Evolutionary conservation across 2,329 filamentous ascomycete genomes (phyloP), one percentile per base, ranked within the genome.

Genomic region (Cladosporium sp.): DNA sequence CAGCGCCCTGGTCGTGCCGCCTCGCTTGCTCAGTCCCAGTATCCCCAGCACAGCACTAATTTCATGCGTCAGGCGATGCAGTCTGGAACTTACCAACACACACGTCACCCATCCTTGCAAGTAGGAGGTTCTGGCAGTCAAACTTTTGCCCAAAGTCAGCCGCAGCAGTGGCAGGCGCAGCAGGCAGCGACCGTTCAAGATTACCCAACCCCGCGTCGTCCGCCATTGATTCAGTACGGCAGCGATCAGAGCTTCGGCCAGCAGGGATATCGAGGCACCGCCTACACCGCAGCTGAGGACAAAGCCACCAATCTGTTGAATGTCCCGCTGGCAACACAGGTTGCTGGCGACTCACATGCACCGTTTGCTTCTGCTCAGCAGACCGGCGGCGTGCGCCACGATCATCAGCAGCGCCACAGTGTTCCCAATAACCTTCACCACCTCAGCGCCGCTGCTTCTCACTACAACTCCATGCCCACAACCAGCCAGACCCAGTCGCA

Each of bases 301-400:
- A 50, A 57, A 40, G 41, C 40, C 33, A 54, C 43, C 40, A 52
- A 52, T 33, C 49, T 57, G 19, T 33, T 55, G 16, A 50, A 52
- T 25, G 46, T 57, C 2, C 51, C 53, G 11, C 41, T 45, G 7
- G 55, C 51, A 8, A 38, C 43, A 3, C 38, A 35, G 19, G 38
- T 35, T 19, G 46, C 40, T n/a, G 19, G 30, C 12, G 22, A 27
- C 5, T 22, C 43, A 19, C 38, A 41, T 12, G 22, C 38, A n/a
- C 22, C 42, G 9, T 22, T 30, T n/a, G 38, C 35, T 38, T 18
- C 50, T 5, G 33, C 27, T 51, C 35, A 46, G 38, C 51, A 48
- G 38, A 22, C 22, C 32, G 16, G 22, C 9, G 16, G 40, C 16
- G 15, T 35, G 41, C 35, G 20, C 18, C 8, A 22, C 12, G 38